phyloP scores from a whole-genome alignment of 169 alveolate species.

The Eimeria tenella region DNA sequence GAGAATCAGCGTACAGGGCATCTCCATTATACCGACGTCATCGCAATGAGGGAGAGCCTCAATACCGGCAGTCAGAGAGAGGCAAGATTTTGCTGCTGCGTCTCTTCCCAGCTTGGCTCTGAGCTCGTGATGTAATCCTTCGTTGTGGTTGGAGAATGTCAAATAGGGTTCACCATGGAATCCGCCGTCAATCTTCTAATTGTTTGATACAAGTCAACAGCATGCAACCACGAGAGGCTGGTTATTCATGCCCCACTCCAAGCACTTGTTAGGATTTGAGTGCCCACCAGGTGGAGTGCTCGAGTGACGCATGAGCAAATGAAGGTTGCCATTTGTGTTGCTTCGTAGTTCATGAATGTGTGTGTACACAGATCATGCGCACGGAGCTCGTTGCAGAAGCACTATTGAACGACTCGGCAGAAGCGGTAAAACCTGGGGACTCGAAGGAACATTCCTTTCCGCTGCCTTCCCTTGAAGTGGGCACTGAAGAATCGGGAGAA shows the following conservation, averaged over 20 bases:
- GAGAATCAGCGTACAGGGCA: neutral
- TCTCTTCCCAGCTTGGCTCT: too few relatives aligned
- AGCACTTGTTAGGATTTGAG: neutral
- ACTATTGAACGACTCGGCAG: neutral
- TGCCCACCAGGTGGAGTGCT: neutral
- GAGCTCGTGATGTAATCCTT: too few relatives aligned
- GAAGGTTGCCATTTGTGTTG: too few relatives aligned
- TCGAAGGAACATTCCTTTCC: neutral
- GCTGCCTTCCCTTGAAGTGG: constrained; percentile 69
- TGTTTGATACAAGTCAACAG: neutral
- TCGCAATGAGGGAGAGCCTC: neutral
- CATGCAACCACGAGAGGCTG: neutral
- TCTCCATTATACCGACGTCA: constrained; percentile 30
- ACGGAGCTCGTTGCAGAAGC: constrained; percentile 22
- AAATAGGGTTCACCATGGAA: neutral
- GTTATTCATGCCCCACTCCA: neutral
- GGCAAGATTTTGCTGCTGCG: neutral
- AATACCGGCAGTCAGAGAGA: constrained; percentile 34
- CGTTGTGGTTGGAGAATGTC: neutral
- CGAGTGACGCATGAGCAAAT: neutral
- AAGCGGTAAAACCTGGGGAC: neutral
- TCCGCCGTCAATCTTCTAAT: neutral
- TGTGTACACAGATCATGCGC: constrained; percentile 40
- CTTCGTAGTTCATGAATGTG: neutral
- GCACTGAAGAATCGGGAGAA: constrained; percentile 55